Conservation (phyloP, 164 flowering plant genomes). For the Annona squamosa region DNA sequence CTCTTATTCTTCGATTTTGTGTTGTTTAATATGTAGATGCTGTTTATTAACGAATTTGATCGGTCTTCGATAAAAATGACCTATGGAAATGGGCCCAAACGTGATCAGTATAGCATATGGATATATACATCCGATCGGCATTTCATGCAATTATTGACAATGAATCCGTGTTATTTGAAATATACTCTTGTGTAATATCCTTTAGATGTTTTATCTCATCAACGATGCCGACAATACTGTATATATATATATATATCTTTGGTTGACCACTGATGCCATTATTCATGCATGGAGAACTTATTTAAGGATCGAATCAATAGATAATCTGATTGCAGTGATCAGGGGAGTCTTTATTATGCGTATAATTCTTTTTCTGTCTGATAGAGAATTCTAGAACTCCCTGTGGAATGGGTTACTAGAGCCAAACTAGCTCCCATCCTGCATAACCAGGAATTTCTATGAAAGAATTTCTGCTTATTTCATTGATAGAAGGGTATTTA, state of each 20-base stretch:
- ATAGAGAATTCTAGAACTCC: too few relatives aligned
- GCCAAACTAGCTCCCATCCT: too few relatives aligned
- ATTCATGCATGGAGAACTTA: not conserved
- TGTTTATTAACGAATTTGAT: not conserved
- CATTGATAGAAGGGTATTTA: too few relatives aligned
- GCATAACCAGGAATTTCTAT: too few relatives aligned
- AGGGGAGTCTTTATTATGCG: not conserved
- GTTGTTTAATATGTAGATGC: not conserved
- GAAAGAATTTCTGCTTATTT: too few relatives aligned
- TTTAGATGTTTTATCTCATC: not conserved
- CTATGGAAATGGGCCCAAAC: not conserved
- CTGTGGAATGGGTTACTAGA: too few relatives aligned
- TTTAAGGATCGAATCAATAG: not conserved
- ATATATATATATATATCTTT: too few relatives aligned
- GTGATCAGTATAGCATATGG: not conserved
- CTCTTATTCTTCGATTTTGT: not conserved
- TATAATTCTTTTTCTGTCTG: not conserved
- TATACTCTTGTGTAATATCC: not conserved
- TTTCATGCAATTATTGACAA: not conserved
- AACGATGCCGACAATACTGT: not conserved
- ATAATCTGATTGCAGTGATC: not conserved
- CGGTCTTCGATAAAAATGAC: not conserved
- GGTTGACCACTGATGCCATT: not conserved
- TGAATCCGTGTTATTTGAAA: not conserved
- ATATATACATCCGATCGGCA: not conserved